Evolutionary conservation across 805 yeast species (phyloP).

Genomic region (Candida namnaoensis): DNA sequence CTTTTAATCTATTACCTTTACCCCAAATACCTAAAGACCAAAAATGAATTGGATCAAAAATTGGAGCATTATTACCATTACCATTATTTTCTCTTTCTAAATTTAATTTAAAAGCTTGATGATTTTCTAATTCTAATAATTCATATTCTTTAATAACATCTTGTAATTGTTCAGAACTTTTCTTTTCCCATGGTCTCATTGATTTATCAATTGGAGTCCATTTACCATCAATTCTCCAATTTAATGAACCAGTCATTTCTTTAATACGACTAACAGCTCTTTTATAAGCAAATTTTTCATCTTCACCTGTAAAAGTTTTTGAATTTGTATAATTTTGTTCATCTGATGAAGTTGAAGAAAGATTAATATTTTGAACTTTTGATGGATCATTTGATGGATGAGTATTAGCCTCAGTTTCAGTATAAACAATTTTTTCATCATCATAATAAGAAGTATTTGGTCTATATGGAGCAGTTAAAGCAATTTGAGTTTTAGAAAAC

Average conservation of each 20-base stretch:
- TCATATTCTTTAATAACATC: conserved; percentile 13
- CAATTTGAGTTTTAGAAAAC: conserved; percentile 57
- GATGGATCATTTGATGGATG: conserved; percentile 1
- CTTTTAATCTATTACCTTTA: conserved; percentile 38
- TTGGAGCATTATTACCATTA: conserved; percentile 24
- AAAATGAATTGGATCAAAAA: conserved; percentile 38
- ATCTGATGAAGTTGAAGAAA: conserved; percentile 1
- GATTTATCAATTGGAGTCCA: conserved; percentile 48
- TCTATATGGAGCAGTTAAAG: conserved; percentile 53
- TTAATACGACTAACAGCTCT: conserved; percentile 60
- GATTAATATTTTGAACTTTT: conserved; percentile 6
- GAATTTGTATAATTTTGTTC: conserved; percentile 35
- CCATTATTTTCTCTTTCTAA: conserved; percentile 1
- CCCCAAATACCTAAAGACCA: conserved; percentile 68
- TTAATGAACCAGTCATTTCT: conserved; percentile 45
- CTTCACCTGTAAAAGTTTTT: conserved; percentile 65
- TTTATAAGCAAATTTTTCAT: conserved; percentile 65
- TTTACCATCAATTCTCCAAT: conserved; percentile 39
- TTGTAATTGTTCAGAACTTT: conserved; percentile 4
- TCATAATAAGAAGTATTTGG: conserved; percentile 63
- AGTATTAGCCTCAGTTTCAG: conserved; percentile 10
- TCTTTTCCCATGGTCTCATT: conserved; percentile 52
- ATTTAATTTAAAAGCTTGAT: neutral
- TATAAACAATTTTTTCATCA: conserved; percentile 30
- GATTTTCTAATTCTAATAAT: conserved; percentile 6